Evolutionary conservation across 176 grass and related monocot genomes (phyloP), one percentile per base, ranked within the genome.

Genomic region (Paspalum vaginatum): DNA sequence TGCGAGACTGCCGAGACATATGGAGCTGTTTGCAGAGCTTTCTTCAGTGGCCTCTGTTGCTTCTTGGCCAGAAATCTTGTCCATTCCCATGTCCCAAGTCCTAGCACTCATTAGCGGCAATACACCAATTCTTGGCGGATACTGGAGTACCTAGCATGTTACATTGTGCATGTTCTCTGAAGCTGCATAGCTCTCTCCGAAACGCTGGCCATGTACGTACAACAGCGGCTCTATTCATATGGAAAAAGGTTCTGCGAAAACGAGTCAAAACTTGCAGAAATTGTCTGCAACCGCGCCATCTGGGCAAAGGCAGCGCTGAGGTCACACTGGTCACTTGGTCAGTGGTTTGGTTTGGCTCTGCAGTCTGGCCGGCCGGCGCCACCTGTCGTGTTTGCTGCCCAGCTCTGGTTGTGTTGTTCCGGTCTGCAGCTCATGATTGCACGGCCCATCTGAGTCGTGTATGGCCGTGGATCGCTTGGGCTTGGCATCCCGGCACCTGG

Each of bases 11-110:
- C n/a, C 49, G 48, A 67, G 77, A 79, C 62, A 68, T 54, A 12
- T 79, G 77, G 77, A 79, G 48, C 76, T 55, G 47, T 41, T 65
- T 55, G 77, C 48, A 54, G 47, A 25, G 40, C 37, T 54, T 41
- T 22, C 62, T 25, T 21, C 49, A 25, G 13, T 17, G 39, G 13
- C n/a, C 27, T 61, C 21, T 45, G 42, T 27, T 58, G 21, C 61
- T 52, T 53, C 32, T 32, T 32, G 26, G 25, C 61, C 76, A 43
- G 22, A 65, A 50, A 78, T 14, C 32, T 50, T 78, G 76, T 65
- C 76, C 60, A 21, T 42, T 22, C n/a, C 10, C 6, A 1, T 13
- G 32, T 32, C 32, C 32, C 32, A 32, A 3, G 66, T 69, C 65
- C 6, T 68, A 47, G 25, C 66, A 47, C 38, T 7, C 71, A 11